A percentile compares a stretch with the other conserved stretches of the same genome.
phyloP scores from a whole-genome alignment of 2,329 filamentous ascomycete genomes.

The Neophaeococcomyces aloes region DNA sequence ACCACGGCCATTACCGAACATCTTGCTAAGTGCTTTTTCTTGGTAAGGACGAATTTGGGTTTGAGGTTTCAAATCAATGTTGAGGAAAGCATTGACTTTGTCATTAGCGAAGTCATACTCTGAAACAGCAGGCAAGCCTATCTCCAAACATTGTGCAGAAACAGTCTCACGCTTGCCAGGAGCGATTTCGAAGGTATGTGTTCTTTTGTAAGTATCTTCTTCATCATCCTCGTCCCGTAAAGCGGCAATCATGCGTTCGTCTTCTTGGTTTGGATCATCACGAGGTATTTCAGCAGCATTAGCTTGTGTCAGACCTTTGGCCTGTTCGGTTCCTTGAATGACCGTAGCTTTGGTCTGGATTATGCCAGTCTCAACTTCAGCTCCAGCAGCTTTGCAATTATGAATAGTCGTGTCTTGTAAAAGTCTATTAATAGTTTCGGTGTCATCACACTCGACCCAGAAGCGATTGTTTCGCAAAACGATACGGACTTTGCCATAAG shows the following conservation, averaged over 20 bases:
- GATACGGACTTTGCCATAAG: slow-evolving; percentile 90
- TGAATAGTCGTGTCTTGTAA: slow-evolving; percentile 76
- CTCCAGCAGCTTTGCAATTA: slow-evolving; percentile 61
- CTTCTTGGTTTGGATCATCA: slow-evolving; percentile 24
- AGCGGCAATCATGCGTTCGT: slow-evolving; percentile 56
- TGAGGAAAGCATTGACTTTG: slow-evolving; percentile 74
- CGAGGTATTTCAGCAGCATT: slow-evolving; percentile 24
- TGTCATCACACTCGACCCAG: slow-evolving; percentile 85
- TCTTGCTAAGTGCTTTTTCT: slow-evolving; percentile 94
- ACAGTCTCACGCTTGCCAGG: slow-evolving; percentile 74
- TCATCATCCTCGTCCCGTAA: slow-evolving; percentile 64
- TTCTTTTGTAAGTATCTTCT: slow-evolving; percentile 74
- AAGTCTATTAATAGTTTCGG: slow-evolving; percentile 74
- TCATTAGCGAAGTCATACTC: slow-evolving; percentile 97
- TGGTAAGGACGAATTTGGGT: slow-evolving; percentile 91
- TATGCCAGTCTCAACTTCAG: slow-evolving; percentile 67
- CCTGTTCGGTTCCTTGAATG: slow-evolving; percentile 89
- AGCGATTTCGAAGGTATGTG: slow-evolving; percentile 86
- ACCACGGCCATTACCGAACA: slow-evolving; percentile 96
- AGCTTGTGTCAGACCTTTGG: slow-evolving; percentile 74
- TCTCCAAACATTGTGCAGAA: slow-evolving; percentile 76
- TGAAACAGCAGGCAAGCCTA: slow-evolving; percentile 80
- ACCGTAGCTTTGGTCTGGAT: slow-evolving; percentile 79
- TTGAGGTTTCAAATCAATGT: slow-evolving; percentile 83
- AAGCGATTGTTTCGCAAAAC: slow-evolving; percentile 92